Conservation (phyloP, 495 filamentous ascomycete species). For the Neurospora sp. region DNA sequence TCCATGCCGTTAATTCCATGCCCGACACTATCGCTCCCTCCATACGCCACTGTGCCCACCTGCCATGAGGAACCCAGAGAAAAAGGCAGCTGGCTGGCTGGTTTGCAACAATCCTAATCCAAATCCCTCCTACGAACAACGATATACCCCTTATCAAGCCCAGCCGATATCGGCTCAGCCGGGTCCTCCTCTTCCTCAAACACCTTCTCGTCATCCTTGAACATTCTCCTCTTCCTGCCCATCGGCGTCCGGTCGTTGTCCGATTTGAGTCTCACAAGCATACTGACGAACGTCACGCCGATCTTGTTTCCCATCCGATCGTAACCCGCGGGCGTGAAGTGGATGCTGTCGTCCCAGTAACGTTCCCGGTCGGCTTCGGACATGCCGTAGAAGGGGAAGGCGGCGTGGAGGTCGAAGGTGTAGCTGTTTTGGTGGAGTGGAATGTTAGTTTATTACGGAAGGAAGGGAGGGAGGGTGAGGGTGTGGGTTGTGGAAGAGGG, state of each 20-base stretch:
- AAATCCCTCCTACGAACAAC: constrained; percentile 34
- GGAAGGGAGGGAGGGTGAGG: not conserved
- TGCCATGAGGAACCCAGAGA: not conserved
- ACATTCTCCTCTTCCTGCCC: constrained; percentile 21
- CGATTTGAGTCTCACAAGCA: constrained; percentile 29
- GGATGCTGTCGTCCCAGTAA: constrained; percentile 54
- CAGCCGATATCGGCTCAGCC: constrained; percentile 15
- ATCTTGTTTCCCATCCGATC: constrained; percentile 46
- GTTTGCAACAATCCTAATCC: constrained; percentile 13
- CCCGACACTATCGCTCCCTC: not conserved
- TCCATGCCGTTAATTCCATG: not conserved
- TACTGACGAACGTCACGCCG: constrained; percentile 33
- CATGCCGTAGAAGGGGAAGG: constrained; percentile 45
- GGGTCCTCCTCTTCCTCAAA: constrained; percentile 33
- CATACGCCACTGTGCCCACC: not conserved
- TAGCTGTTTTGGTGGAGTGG: constrained; percentile 22
- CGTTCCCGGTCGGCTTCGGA: constrained; percentile 26
- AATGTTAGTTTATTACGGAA: not conserved
- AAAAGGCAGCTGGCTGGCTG: not conserved
- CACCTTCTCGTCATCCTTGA: constrained; percentile 25
- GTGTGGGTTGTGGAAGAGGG: not conserved
- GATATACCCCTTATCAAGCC: constrained; percentile 34
- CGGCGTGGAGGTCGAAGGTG: constrained; percentile 42
- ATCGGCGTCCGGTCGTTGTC: constrained; percentile 7
- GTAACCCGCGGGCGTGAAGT: constrained; percentile 51